Evolutionary conservation across 805 yeast species (phyloP).

Genomic region (Spathaspora girioi): DNA sequence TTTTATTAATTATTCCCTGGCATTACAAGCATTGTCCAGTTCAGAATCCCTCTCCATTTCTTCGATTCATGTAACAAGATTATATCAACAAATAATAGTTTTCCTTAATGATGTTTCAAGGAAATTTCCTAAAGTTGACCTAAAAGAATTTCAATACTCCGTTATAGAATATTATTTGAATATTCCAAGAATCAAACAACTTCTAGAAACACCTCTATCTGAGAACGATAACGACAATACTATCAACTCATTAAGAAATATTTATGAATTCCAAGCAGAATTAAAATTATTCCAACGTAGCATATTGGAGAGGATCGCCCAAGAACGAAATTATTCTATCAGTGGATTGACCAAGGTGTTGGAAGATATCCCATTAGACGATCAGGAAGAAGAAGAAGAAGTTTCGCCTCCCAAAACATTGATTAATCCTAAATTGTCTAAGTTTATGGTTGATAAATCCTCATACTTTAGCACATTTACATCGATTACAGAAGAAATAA

Average conservation of each 20-base stretch:
- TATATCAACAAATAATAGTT: constrained; percentile 31
- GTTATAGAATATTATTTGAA: constrained; percentile 40
- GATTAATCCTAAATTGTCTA: neutral
- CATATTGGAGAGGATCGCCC: constrained; percentile 27
- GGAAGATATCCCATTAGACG: constrained; percentile 20
- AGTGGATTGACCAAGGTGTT: constrained; percentile 15
- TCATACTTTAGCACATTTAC: constrained; percentile 36
- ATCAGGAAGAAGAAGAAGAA: neutral
- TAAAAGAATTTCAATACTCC: constrained; percentile 36
- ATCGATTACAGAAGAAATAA: constrained; percentile 52
- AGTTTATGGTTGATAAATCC: constrained; percentile 8
- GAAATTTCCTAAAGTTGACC: constrained; percentile 12
- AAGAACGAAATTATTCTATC: constrained; percentile 16
- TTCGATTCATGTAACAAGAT: constrained; percentile 35
- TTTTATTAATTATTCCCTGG: constrained; percentile 32
- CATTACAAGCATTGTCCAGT: constrained; percentile 34
- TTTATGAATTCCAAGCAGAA: constrained; percentile 46
- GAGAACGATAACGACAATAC: constrained; percentile 10
- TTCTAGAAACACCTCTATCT: constrained; percentile 17
- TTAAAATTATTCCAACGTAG: constrained; percentile 47
- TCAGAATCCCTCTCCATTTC: constrained; percentile 40
- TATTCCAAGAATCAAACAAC: constrained; percentile 17
- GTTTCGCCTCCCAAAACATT: neutral
- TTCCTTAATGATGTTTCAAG: constrained; percentile 40
- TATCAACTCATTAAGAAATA: constrained; percentile 15